Conservation (phyloP, 169 alveolate genomes). For the Plasmodium inui region DNA sequence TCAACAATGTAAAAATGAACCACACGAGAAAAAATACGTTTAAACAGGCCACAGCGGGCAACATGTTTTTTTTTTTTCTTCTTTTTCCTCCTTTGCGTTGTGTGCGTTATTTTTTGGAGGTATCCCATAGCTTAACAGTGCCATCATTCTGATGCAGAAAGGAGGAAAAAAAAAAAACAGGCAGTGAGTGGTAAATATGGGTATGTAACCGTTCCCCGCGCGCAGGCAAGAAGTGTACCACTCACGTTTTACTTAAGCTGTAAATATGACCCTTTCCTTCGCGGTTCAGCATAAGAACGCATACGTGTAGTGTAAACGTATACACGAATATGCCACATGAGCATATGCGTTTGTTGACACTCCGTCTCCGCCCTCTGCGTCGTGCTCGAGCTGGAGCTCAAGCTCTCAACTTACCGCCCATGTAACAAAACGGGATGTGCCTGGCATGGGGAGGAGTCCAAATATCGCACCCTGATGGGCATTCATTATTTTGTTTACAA, state of each 20-base stretch:
- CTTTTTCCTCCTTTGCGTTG: background rate
- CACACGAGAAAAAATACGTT: conserved; percentile 29
- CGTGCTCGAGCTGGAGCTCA: background rate
- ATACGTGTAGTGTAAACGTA: background rate
- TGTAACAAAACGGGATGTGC: conserved; percentile 23
- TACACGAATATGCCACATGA: background rate
- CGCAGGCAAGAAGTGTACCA: background rate
- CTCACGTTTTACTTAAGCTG: background rate
- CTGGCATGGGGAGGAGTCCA: conserved; percentile 21
- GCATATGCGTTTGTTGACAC: background rate
- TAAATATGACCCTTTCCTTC: background rate
- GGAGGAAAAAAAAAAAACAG: background rate
- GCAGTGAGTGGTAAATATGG: background rate
- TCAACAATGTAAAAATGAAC: conserved; percentile 8
- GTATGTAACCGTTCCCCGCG: background rate
- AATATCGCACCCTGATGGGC: conserved; percentile 9
- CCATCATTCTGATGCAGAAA: conserved; percentile 17
- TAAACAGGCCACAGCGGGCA: background rate
- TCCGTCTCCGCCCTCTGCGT: background rate
- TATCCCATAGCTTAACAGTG: conserved; percentile 48
- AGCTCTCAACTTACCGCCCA: conserved; percentile 46
- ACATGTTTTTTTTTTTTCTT: conserved; percentile 14
- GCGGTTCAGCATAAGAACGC: background rate
- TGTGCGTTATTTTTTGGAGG: background rate
- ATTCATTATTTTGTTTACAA: conserved; percentile 51